These are phyloP conservation scores for Penicillium sp. DNA, from an alignment of 2,329 filamentous ascomycete genomes.

Conservation along the genomic window DNA sequence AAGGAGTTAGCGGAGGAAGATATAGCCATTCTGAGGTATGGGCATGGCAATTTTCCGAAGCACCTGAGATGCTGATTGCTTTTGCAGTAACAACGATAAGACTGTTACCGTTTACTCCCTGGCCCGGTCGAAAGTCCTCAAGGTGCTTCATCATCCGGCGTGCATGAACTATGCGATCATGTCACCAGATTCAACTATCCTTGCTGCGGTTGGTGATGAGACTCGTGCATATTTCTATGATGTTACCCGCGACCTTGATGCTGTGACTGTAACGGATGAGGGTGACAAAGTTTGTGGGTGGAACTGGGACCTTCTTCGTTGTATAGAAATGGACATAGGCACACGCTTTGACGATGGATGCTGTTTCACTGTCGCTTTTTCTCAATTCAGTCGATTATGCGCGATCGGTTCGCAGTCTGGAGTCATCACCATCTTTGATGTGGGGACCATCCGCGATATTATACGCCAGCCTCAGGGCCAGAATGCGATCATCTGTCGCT, in stretches of 20 bases:
- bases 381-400: conserved; percentile 42
- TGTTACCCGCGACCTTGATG: conserved; percentile 28
- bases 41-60: too few relatives aligned
- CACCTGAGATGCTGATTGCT: conserved; percentile 25
- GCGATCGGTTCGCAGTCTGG: conserved; percentile 45
- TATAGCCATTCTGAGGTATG: conserved; percentile 44
- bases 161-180: conserved; percentile 91
- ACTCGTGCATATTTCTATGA: conserved; percentile 76
- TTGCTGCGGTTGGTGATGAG: conserved; percentile 80
- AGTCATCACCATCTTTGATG: conserved; percentile 40
- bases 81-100: conserved; percentile 81
- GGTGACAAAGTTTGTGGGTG: conserved; percentile 29
- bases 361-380: conserved; percentile 44
- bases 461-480: conserved; percentile 13
- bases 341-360: conserved; percentile 35
- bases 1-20: conserved; percentile 46
- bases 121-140: conserved; percentile 57
- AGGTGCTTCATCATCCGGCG: conserved; percentile 65
- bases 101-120: conserved; percentile 78
- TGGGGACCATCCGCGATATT: conserved; percentile 27
- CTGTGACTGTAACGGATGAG: too few relatives aligned
- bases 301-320: conserved; percentile 35
- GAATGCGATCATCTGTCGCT: conserved; percentile 56
- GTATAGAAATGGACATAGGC: conserved; percentile 37
- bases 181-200: conserved; percentile 71